These are phyloP conservation scores for Macadamia integrifolia DNA, from an alignment of 164 flowering plant species.

Conservation along the genomic window DNA sequence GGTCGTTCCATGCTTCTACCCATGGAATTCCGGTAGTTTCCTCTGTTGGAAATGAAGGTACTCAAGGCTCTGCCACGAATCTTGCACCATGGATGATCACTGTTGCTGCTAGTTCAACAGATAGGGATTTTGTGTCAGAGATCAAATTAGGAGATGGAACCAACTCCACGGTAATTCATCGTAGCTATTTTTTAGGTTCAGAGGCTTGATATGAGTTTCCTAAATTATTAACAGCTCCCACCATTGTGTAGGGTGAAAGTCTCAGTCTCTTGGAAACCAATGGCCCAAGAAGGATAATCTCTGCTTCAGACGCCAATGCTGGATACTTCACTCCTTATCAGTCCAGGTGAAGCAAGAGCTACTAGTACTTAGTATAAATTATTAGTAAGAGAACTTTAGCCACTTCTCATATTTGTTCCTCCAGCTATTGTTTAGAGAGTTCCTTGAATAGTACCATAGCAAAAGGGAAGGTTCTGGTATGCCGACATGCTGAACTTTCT, in stretches of 20 bases:
- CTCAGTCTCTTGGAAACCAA: conserved; percentile 42
- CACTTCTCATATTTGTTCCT: conserved; percentile 13
- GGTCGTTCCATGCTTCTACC: conserved; percentile 71
- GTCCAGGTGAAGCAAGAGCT: conserved; percentile 67
- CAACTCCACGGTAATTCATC: conserved; percentile 34
- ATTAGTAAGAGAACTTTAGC: conserved; percentile 3
- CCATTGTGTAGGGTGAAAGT: conserved; percentile 58
- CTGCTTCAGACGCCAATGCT: conserved; percentile 59
- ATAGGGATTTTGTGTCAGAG: conserved; percentile 66
- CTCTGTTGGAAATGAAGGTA: conserved; percentile 69
- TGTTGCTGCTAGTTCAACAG: conserved; percentile 74
- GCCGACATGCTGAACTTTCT: conserved; percentile 60
- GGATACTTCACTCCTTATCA: conserved; percentile 82
- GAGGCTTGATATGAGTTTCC: background rate
- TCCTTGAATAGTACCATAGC: conserved; percentile 56
- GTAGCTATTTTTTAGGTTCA: background rate
- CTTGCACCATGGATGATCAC: conserved; percentile 85
- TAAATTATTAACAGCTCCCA: background rate
- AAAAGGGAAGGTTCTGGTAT: conserved; percentile 62
- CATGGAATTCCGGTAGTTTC: conserved; percentile 66
- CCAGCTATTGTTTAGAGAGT: conserved; percentile 71
- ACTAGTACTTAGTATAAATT: conserved; percentile 14
- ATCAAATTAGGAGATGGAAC: conserved; percentile 46
- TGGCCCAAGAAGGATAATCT: conserved; percentile 40
- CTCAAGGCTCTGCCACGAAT: conserved; percentile 59